Evolutionary conservation across 1,139 yeast species (phyloP), one percentile per base, ranked within the genome.

Genomic region (Scheffersomyces illinoinensis): DNA sequence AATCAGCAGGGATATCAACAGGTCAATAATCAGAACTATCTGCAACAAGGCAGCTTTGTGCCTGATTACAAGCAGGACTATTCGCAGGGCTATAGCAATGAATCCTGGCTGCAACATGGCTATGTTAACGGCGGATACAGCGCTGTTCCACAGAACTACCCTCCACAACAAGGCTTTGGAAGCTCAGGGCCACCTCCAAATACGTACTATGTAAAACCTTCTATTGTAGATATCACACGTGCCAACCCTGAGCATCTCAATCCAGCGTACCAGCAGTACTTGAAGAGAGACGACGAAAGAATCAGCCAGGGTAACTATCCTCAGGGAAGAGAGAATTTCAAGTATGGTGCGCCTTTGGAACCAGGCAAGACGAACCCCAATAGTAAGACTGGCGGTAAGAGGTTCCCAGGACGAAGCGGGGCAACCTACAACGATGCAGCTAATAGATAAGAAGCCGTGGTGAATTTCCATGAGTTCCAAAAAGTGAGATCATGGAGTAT

Each of bases 351-450:
- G 4, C 81, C 81, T 2, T 71, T 78, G 62, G 70, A 70, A 39
- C 71, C 70, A 20, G 75, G 80, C 47, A 71, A 68, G 21, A 64
- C 62, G 26, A 65, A 69, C 52, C 64, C 68, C 5, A 67, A 64
- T 4, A 62, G 61, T 39, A 68, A 66, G 51, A 68, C 70, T 12
- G 75, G 78, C 1, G 74, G 79, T 10, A 68, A 72, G 12, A 66
- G 68, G 5, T 80, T 79, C 55, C 84, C 84, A 1, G 84, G 84
- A 0, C 65, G 71, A 24, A 61, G 74, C 39, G 81, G 81, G 1
- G 79, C 76, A 7, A 76, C 79, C 1, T 80, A 80, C 62, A 73
- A 76, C 59, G 68, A 71, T 57, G 79, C 81, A 48, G 82, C 83
- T 4, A 77, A 75, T 56, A 67, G 66, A 56, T 71, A 64, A 19